Base-by-base conservation (phyloP, 2,329 filamentous ascomycete genomes). In the Fusarium compactum region DNA sequence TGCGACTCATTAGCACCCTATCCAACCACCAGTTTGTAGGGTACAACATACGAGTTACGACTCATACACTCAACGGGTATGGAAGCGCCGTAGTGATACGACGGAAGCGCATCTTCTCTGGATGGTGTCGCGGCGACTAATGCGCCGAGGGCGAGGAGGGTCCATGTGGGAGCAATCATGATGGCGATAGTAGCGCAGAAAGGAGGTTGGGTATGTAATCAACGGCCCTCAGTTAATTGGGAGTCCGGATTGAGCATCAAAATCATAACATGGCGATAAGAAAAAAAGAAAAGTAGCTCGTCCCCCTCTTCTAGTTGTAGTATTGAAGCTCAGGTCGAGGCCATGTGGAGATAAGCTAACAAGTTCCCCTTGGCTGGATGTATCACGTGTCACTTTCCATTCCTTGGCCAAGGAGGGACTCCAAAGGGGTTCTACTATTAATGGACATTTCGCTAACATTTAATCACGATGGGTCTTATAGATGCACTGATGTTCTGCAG, bases 41-140 rank as follows among this genome's bases (percentile, higher is more conserved):
- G 22, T 24, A 24, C 22, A 24, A 24, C 25, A 82, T 74, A 92
- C 91, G 90, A 87, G 79, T 89, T 92, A 65, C 91, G 86, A 76
- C 92, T 91, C 84, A 94, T 87, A 82, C 91, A 94, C 76, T 90
- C 90, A 22, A 94, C 89, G 40, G 86, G 85, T 65, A 94, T 91
- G 14, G 87, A 80, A 16, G 91, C 90, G 72, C 89, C 89, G 76
- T 90, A 91, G 74, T 88, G 86, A 76, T 91, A 91, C 29, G 88
- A 89, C 0, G 89, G 88, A 46, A 90, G 80, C 27, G 80, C 77
- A 64, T 83, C 80, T 62, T 84, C 82, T 44, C 75, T 76, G 7
- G 73, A 73, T 9, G 50, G 50, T 41, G 50, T 53, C 25, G 78
- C 80, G 9, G 68, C 72, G 22, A 73, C 76, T 65, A 80, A 65